Percentiles rank a stretch among this genome's conserved stretches.
These are phyloP conservation scores for Irpex sp. DNA, from an alignment of 1,284 basidiomycete species.

Conservation along the genomic window DNA sequence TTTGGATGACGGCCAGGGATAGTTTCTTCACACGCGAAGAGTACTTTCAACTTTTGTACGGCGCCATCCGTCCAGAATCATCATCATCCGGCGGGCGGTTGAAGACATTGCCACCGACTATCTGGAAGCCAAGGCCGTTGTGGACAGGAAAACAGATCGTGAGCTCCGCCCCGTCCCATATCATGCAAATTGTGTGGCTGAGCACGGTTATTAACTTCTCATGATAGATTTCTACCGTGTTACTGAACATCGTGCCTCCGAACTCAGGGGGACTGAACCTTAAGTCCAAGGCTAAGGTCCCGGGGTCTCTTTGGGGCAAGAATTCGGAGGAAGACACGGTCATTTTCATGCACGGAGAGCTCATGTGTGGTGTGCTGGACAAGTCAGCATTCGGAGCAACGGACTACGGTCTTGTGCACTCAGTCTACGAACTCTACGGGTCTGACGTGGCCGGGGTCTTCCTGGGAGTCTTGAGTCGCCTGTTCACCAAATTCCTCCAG, in stretches of 20 bases:
- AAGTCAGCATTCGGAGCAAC: conserved; percentile 98
- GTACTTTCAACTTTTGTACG: conserved; percentile 96
- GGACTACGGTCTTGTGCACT: conserved; percentile 95
- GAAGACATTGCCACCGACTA: conserved; percentile 84
- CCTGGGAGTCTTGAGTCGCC: conserved; percentile 88
- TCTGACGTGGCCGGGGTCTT: conserved; percentile 87
- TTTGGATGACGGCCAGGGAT: conserved; percentile 98
- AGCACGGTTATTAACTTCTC: conserved; percentile 3
- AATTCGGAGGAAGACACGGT: conserved; percentile 84
- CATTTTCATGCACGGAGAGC: conserved; percentile 90
- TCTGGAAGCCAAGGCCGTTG: conserved; percentile 86
- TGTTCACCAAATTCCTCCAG: conserved; percentile 97
- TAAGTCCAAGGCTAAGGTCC: conserved; percentile 84
- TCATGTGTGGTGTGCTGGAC: conserved; percentile 91
- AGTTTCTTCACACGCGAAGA: conserved; percentile 94
- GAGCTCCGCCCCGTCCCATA: conserved; percentile 25
- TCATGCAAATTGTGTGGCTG: conserved; percentile 7
- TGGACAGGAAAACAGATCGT: conserved; percentile 99
- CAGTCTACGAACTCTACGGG: conserved; percentile 98
- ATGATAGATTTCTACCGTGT: conserved; percentile 84
- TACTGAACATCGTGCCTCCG: conserved; percentile 88
- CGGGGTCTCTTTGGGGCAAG: conserved; percentile 79
- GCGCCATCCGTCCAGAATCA: conserved; percentile 89
- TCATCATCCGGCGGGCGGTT: conserved; percentile 61
- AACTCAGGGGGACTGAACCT: conserved; percentile 85